These are phyloP conservation scores for Tylopilus felleus DNA, from an alignment of 768 basidiomycete genomes.

Conservation along the genomic window DNA sequence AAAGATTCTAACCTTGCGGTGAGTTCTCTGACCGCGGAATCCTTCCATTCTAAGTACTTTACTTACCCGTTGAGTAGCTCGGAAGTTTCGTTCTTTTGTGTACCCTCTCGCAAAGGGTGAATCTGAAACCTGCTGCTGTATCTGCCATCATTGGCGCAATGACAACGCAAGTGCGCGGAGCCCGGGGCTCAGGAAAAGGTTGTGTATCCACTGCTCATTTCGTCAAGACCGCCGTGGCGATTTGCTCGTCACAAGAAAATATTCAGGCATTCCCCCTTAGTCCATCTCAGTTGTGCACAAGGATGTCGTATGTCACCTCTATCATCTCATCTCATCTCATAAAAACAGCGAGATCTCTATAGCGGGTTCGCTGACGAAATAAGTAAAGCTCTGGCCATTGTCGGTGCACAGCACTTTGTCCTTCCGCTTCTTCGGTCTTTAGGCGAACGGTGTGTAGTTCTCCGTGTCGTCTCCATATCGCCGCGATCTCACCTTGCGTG, in stretches of 20 bases:
- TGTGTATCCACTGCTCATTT: conserved; percentile 55
- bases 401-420: conserved; percentile 57
- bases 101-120: conserved; percentile 63
- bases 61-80: conserved; percentile 41
- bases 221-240: conserved; percentile 59
- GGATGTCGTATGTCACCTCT: conserved; percentile 44
- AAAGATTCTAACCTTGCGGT: conserved; percentile 53
- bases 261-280: conserved; percentile 43
- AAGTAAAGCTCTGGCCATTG: conserved; percentile 40
- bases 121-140: conserved; percentile 55
- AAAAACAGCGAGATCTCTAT: not conserved
- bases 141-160: conserved; percentile 56
- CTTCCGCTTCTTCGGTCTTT: conserved; percentile 47
- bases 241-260: conserved; percentile 62
- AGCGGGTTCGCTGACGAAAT: conserved; percentile 51
- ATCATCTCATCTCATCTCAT: not conserved
- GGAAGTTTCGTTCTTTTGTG: conserved; percentile 73
- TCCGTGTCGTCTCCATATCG: not conserved
- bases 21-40: conserved; percentile 19
- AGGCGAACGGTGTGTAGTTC: conserved; percentile 36
- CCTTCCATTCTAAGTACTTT: not conserved
- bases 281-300: conserved; percentile 40
- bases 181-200: conserved; percentile 15
- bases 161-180: conserved; percentile 41
- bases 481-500: conserved; percentile 1